phyloP scores from a whole-genome alignment of 345 rosid genomes.

The Microcos paniculata region DNA sequence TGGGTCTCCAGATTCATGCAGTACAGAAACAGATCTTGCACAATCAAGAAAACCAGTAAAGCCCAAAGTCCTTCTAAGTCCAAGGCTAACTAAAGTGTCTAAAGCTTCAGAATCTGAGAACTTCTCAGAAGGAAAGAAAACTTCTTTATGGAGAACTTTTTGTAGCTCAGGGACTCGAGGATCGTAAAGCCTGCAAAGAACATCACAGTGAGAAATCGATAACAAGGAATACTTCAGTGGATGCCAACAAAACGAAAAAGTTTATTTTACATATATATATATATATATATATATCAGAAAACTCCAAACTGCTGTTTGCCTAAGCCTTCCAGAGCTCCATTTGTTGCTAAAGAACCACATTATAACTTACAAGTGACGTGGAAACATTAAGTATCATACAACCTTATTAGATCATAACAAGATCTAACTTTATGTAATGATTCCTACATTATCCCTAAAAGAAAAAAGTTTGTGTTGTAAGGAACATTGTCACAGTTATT shows the following conservation, averaged over 20 bases:
- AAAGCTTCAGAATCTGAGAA: conserved; percentile 71
- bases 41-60: conserved; percentile 73
- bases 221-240: not conserved
- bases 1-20: conserved; percentile 55
- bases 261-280: too few species aligned
- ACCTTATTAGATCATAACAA: too few species aligned
- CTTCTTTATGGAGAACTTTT: conserved; percentile 65
- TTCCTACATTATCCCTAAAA: too few species aligned
- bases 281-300: too few species aligned
- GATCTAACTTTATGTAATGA: too few species aligned
- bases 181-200: conserved; percentile 83
- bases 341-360: too few species aligned
- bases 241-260: conserved; percentile 3
- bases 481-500: too few species aligned
- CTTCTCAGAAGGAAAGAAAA: conserved; percentile 73
- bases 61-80: conserved; percentile 66
- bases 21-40: conserved; percentile 69
- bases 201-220: conserved; percentile 19
- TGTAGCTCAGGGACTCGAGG: conserved; percentile 73
- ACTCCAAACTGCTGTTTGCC: too few species aligned
- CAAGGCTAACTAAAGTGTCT: conserved; percentile 69
- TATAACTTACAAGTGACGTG: too few species aligned
- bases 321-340: too few species aligned
- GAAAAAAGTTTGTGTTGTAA: too few species aligned
- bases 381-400: too few species aligned